Evolutionary conservation across 768 basidiomycete genomes (phyloP).

Genomic region (Termitomyces sp.): DNA sequence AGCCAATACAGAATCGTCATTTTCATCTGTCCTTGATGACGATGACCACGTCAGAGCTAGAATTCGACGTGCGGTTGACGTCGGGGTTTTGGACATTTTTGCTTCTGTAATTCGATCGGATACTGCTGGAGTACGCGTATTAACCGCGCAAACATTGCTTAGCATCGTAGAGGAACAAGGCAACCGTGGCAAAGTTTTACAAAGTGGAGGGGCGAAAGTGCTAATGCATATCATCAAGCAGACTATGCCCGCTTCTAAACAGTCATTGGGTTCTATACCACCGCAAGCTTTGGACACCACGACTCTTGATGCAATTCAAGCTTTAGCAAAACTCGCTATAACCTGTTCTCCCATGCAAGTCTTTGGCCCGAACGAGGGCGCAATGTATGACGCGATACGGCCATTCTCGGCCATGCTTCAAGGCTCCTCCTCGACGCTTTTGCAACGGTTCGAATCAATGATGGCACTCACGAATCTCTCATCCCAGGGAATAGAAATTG

Average conservation of each 20-base stretch:
- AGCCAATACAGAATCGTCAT: constrained; percentile 19
- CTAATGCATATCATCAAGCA: constrained; percentile 51
- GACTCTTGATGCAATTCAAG: constrained; percentile 70
- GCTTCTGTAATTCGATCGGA: constrained; percentile 51
- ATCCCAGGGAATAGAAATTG: constrained; percentile 61
- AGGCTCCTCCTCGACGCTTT: constrained; percentile 57
- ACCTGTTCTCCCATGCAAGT: constrained; percentile 87
- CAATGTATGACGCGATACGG: constrained; percentile 75
- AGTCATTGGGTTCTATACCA: constrained; percentile 18
- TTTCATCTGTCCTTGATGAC: constrained; percentile 47
- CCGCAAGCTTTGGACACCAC: constrained; percentile 30
- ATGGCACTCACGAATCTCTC: constrained; percentile 97
- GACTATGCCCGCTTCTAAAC: constrained; percentile 24
- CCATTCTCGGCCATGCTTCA: constrained; percentile 73
- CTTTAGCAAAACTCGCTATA: constrained; percentile 88
- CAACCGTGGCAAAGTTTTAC: constrained; percentile 70
- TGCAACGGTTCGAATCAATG: constrained; percentile 87
- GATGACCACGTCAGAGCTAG: constrained; percentile 60
- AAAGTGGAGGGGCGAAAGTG: constrained; percentile 73
- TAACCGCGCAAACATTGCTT: constrained; percentile 57
- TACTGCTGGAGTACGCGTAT: constrained; percentile 55
- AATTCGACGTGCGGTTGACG: constrained; percentile 48
- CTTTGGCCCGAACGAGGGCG: constrained; percentile 79
- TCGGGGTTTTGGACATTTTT: constrained; percentile 62
- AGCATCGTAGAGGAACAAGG: constrained; percentile 72